Conservation (phyloP, 257 asterid species). For the Anisodus tanguticus region DNA sequence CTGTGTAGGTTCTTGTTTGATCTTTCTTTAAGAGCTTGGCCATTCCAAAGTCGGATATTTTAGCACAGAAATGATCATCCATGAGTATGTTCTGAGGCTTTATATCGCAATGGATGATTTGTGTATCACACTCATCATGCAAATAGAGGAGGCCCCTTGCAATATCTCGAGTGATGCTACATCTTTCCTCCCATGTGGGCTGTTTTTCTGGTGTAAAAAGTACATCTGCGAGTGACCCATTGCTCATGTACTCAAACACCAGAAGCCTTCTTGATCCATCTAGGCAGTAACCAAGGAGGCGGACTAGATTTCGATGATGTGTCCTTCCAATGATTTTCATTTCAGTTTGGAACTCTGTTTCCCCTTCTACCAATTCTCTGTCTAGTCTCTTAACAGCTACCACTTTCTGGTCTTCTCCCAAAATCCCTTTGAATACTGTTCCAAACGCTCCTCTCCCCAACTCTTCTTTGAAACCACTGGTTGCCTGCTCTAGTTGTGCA, state of each 20-base stretch:
- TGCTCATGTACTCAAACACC: conserved; percentile 61
- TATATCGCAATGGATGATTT: conserved; percentile 66
- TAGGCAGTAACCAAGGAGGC: conserved; percentile 56
- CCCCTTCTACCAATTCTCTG: conserved; percentile 45
- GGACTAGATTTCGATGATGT: conserved; percentile 59
- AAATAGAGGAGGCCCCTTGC: conserved; percentile 60
- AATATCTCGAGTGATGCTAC: conserved; percentile 43
- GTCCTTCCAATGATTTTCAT: conserved; percentile 55
- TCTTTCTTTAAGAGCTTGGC: conserved; percentile 59
- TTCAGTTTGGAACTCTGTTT: conserved; percentile 57
- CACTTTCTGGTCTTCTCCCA: conserved; percentile 27
- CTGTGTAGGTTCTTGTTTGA: conserved; percentile 52
- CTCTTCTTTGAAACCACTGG: conserved; percentile 49
- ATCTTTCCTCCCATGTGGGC: conserved; percentile 49
- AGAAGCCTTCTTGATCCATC: conserved; percentile 51
- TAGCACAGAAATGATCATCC: conserved; percentile 48
- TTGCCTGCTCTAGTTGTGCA: conserved; percentile 41
- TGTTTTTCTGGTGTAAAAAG: conserved; percentile 36
- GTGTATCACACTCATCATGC: conserved; percentile 63
- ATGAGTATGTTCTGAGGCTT: conserved; percentile 67
- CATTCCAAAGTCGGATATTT: conserved; percentile 61
- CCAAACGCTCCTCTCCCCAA: conserved; percentile 59
- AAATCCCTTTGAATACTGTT: conserved; percentile 51
- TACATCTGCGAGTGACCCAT: conserved; percentile 54
- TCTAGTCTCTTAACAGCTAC: conserved; percentile 59